phyloP scores from a whole-genome alignment of 768 basidiomycete species.

The Trametes punicea region DNA sequence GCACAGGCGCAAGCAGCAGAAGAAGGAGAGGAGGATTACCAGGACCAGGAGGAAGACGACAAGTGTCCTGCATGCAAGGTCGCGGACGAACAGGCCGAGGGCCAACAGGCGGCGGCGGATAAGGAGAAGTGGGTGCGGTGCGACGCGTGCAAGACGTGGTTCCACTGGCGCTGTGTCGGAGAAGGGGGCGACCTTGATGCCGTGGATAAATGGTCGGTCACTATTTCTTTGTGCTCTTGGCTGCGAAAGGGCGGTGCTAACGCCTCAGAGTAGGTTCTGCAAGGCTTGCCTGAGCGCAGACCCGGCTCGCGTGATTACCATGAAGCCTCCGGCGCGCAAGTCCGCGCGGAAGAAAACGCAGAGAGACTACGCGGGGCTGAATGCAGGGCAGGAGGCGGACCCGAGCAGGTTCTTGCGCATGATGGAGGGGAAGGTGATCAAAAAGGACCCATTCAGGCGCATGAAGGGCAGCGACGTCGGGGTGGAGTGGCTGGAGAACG shows the following conservation, averaged over 20 bases:
- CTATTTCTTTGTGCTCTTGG: conserved; percentile 16
- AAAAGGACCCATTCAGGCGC: conserved; percentile 58
- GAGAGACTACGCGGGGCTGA: conserved; percentile 77
- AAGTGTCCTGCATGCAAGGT: conserved; percentile 55
- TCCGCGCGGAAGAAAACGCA: conserved; percentile 71
- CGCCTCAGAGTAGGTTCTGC: conserved; percentile 56
- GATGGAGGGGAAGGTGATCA: conserved; percentile 64
- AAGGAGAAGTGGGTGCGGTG: conserved; percentile 83
- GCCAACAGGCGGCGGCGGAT: conserved; percentile 37
- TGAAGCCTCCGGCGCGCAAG: conserved; percentile 78
- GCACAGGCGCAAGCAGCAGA: background rate
- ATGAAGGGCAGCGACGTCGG: conserved; percentile 68
- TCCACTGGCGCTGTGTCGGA: conserved; percentile 79
- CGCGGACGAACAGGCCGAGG: conserved; percentile 29
- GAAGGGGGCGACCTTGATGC: conserved; percentile 59
- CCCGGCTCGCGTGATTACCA: conserved; percentile 60
- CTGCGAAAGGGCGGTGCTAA: background rate
- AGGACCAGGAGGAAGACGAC: conserved; percentile 20
- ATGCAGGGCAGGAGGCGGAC: conserved; percentile 62
- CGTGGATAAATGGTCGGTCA: conserved; percentile 73
- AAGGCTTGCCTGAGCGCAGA: conserved; percentile 57
- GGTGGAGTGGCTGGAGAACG: conserved; percentile 69
- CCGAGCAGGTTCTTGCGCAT: conserved; percentile 65
- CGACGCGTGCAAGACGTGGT: conserved; percentile 80
- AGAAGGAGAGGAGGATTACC: conserved; percentile 24